Evolutionary conservation across 2,329 filamentous ascomycete species (phyloP).

Genomic region (Pseudogymnoascus sp.): DNA sequence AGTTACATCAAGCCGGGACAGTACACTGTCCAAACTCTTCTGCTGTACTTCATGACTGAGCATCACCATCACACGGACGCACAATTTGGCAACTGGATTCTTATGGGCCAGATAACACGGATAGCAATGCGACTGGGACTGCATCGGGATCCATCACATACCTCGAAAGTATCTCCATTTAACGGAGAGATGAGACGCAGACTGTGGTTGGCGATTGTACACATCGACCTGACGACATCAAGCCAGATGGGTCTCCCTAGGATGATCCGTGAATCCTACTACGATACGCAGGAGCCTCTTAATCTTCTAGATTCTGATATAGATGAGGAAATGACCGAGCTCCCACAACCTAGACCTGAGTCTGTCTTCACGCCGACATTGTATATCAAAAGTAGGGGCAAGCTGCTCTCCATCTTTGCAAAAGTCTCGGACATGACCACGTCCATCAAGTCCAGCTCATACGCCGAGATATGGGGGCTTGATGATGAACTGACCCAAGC

Average conservation of each 20-base stretch:
- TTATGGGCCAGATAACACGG: conserved; percentile 44
- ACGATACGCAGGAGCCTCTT: conserved; percentile 52
- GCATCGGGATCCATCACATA: conserved; percentile 47
- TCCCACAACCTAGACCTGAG: conserved; percentile 49
- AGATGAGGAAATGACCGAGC: conserved; percentile 42
- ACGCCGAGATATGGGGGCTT: neutral
- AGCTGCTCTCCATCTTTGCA: neutral
- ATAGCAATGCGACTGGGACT: conserved; percentile 51
- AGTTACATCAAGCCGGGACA: conserved; percentile 44
- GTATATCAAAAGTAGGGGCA: conserved; percentile 29
- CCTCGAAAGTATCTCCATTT: conserved; percentile 41
- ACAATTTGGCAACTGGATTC: conserved; percentile 48
- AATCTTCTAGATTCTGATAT: conserved; percentile 63
- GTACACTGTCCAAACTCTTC: conserved; percentile 43
- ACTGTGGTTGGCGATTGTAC: conserved; percentile 45
- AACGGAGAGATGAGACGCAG: conserved; percentile 57
- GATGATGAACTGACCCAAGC: neutral
- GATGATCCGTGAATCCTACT: conserved; percentile 57
- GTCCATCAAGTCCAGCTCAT: neutral
- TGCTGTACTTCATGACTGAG: conserved; percentile 46
- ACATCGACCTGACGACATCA: conserved; percentile 57
- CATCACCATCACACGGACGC: conserved; percentile 44
- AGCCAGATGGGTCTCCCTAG: conserved; percentile 62
- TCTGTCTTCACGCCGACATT: conserved; percentile 50
- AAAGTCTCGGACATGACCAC: neutral